Evolutionary conservation across 1,139 yeast genomes (phyloP).

Genomic region (Suhomyces maxii): DNA sequence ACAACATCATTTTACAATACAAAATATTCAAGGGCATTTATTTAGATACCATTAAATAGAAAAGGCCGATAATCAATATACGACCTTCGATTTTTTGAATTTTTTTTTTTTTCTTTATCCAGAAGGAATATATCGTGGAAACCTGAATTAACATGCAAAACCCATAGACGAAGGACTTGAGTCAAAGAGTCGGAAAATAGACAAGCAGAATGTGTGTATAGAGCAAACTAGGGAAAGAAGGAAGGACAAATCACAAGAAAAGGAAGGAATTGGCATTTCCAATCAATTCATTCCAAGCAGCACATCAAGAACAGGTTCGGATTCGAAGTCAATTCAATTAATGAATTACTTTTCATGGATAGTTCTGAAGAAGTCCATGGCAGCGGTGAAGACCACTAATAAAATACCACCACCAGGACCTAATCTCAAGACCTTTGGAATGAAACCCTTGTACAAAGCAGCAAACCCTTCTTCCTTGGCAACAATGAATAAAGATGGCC

Average conservation of each 20-base stretch:
- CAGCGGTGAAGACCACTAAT: conserved; percentile 89
- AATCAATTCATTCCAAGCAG: neutral
- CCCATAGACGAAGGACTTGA: too few species aligned
- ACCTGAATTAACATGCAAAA: too few species aligned
- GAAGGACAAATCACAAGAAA: neutral
- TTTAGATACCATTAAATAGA: neutral
- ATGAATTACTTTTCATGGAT: conserved; percentile 45
- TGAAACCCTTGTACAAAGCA: conserved; percentile 75
- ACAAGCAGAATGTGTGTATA: too few species aligned
- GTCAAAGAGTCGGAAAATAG: too few species aligned
- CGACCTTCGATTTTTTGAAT: neutral
- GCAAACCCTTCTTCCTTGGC: conserved; percentile 73
- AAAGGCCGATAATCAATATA: neutral
- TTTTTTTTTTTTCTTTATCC: too few species aligned
- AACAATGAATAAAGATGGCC: conserved; percentile 75
- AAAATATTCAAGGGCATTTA: neutral
- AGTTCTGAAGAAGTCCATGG: conserved; percentile 90
- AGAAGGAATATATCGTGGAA: too few species aligned
- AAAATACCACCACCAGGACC: conserved; percentile 99
- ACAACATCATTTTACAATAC: too few species aligned
- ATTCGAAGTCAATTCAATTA: too few species aligned
- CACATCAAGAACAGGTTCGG: neutral
- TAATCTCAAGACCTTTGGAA: conserved; percentile 94
- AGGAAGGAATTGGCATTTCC: neutral
- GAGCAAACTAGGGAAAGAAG: neutral